Evolutionary conservation across 148 eudicot genomes (phyloP).

Genomic region (Dysphania ambrosioides): DNA sequence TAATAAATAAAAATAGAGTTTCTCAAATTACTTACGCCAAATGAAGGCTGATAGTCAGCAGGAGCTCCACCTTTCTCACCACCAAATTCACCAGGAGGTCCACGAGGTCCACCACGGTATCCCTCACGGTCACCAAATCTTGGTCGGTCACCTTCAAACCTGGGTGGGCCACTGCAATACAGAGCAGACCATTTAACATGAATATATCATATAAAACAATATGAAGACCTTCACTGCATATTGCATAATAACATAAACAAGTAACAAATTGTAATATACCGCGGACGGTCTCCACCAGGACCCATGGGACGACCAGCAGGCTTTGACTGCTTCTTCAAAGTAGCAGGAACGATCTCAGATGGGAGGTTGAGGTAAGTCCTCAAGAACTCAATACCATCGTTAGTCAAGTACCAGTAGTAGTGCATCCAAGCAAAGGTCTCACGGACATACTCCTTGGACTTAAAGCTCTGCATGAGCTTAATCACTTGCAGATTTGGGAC

Average conservation of each 20-base stretch:
- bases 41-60: slow-evolving; percentile 78
- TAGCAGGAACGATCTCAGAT: slow-evolving; percentile 87
- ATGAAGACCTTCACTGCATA: neutral
- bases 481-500: slow-evolving; percentile 73
- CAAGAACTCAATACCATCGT: slow-evolving; percentile 89
- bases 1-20: neutral
- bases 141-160: slow-evolving; percentile 83
- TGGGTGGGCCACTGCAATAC: slow-evolving; percentile 69
- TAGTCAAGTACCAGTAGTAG: slow-evolving; percentile 85
- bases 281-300: slow-evolving; percentile 77
- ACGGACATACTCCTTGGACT: slow-evolving; percentile 72
- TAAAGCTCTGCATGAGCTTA: slow-evolving; percentile 85
- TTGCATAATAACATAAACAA: neutral
- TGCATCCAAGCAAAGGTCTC: slow-evolving; percentile 99
- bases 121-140: slow-evolving; percentile 83
- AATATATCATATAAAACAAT: neutral
- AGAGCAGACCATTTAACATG: neutral
- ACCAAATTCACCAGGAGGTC: slow-evolving; percentile 81
- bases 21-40: slow-evolving; percentile 34
- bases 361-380: slow-evolving; percentile 93
- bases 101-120: slow-evolving; percentile 79
- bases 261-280: slow-evolving; percentile 33
- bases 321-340: slow-evolving; percentile 75
- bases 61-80: slow-evolving; percentile 98
- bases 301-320: slow-evolving; percentile 83